phyloP scores from a whole-genome alignment of 78 protist genomes.

The Mastigamoeba balamuthi region DNA sequence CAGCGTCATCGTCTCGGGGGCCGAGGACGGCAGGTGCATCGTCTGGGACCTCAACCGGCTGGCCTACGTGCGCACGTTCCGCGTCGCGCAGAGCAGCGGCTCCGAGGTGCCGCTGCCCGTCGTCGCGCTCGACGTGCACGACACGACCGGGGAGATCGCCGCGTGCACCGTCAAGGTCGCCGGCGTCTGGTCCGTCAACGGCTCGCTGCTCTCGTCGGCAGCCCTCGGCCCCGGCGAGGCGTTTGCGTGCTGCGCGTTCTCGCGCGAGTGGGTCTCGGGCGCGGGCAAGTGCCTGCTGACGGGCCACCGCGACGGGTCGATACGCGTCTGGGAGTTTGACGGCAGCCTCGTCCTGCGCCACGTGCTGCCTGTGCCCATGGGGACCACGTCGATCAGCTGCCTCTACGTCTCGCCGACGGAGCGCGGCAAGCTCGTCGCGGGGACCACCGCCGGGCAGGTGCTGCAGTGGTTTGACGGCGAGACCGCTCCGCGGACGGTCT shows the following conservation, averaged over 20 bases:
- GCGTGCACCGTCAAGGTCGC: slow-evolving; percentile 25
- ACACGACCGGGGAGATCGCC: slow-evolving; percentile 40
- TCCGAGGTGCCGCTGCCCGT: slow-evolving; percentile 1
- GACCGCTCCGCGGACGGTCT: no score
- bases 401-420: no score
- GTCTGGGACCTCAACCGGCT: slow-evolving; percentile 70
- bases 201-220: neutral
- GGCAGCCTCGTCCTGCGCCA: slow-evolving; percentile 6
- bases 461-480: no score
- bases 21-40: slow-evolving; percentile 48
- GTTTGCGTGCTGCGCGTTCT: slow-evolving; percentile 21
- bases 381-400: no score
- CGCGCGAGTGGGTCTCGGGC: slow-evolving; percentile 23
- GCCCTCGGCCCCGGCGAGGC: slow-evolving; percentile 27
- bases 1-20: slow-evolving; percentile 41
- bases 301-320: slow-evolving; percentile 44
- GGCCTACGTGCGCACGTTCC: slow-evolving; percentile 15
- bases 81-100: slow-evolving; percentile 9
- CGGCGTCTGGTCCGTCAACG: slow-evolving; percentile 24
- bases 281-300: slow-evolving; percentile 27
- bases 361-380: no score
- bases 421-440: no score
- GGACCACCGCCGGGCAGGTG: no score
- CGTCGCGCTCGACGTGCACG: slow-evolving; percentile 20
- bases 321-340: slow-evolving; percentile 38